These are phyloP conservation scores for Boletus vinaceobasis DNA, from an alignment of 768 basidiomycete species.

Conservation along the genomic window DNA sequence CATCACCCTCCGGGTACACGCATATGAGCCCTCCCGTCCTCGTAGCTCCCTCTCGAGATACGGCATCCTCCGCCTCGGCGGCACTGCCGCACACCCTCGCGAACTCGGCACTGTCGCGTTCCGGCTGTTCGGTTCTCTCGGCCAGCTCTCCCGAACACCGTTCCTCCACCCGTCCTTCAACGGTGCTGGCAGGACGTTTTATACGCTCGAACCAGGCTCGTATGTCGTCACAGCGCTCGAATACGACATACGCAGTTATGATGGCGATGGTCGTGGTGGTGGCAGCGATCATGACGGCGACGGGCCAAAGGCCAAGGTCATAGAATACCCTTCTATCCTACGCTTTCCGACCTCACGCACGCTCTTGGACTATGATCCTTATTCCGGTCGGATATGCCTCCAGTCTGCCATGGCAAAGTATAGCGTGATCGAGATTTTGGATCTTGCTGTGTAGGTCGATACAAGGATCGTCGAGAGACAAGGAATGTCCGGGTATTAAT, in stretches of 20 bases:
- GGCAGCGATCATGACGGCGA: too few species aligned
- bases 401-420: neutral
- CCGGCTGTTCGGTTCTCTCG: neutral
- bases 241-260: conserved; percentile 7
- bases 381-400: conserved; percentile 18
- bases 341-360: neutral
- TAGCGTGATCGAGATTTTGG: conserved; percentile 11
- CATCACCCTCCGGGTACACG: conserved; percentile 4
- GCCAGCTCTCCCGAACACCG: neutral
- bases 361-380: conserved; percentile 21
- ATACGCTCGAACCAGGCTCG: neutral
- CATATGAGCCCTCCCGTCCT: neutral
- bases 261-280: too few species aligned
- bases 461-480: too few species aligned
- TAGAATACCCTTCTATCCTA: conserved; percentile 5
- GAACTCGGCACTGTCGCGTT: conserved; percentile 11
- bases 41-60: neutral
- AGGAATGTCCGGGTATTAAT: too few species aligned
- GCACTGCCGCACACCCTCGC: neutral
- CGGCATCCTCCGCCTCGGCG: conserved; percentile 9
- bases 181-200: conserved; percentile 13
- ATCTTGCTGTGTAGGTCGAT: conserved; percentile 10
- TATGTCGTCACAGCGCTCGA: conserved; percentile 6
- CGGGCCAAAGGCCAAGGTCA: neutral
- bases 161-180: conserved; percentile 13